Percentiles rank a stretch among this genome's conserved stretches.
These are phyloP conservation scores for Arthrocladium fulminans DNA, from an alignment of 2,329 filamentous ascomycete species.

Conservation along the genomic window DNA sequence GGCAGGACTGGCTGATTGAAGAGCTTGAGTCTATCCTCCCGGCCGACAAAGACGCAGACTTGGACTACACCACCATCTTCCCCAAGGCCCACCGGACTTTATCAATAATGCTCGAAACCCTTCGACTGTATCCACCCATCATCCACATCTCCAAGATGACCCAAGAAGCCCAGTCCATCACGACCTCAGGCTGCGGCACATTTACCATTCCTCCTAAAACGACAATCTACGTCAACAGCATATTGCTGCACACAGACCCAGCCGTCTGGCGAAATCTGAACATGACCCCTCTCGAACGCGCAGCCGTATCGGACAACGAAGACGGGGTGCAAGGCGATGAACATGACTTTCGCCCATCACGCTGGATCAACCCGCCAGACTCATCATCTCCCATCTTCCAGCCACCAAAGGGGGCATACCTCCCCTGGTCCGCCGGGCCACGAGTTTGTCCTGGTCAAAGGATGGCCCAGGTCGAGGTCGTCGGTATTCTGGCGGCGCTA, in stretches of 20 bases:
- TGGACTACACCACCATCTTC: slow-evolving; percentile 38
- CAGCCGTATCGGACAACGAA: not conserved
- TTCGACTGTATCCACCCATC: slow-evolving; percentile 36
- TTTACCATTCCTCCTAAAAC: slow-evolving; percentile 29
- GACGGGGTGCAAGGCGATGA: slow-evolving; percentile 23
- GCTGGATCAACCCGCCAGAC: slow-evolving; percentile 30
- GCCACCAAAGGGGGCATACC: slow-evolving; percentile 34
- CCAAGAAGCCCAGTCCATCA: slow-evolving; percentile 25
- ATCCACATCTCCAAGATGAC: slow-evolving; percentile 32
- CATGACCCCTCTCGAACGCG: not conserved
- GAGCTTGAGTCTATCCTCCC: slow-evolving; percentile 37
- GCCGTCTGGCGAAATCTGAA: slow-evolving; percentile 23
- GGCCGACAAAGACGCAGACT: slow-evolving; percentile 17
- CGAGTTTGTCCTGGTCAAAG: slow-evolving; percentile 46
- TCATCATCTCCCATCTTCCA: slow-evolving; percentile 17
- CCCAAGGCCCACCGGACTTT: slow-evolving; percentile 37
- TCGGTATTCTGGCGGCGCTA: slow-evolving; percentile 37
- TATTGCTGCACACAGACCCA: slow-evolving; percentile 25
- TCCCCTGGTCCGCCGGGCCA: slow-evolving; percentile 43
- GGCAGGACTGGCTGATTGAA: slow-evolving; percentile 45
- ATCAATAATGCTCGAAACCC: slow-evolving; percentile 42
- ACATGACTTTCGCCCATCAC: slow-evolving; percentile 30
- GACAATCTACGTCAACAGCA: slow-evolving; percentile 30
- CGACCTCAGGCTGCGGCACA: slow-evolving; percentile 20
- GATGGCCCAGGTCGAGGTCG: slow-evolving; percentile 49